Conservation (phyloP, 306 rosid species). For the Trifolium pratense region DNA sequence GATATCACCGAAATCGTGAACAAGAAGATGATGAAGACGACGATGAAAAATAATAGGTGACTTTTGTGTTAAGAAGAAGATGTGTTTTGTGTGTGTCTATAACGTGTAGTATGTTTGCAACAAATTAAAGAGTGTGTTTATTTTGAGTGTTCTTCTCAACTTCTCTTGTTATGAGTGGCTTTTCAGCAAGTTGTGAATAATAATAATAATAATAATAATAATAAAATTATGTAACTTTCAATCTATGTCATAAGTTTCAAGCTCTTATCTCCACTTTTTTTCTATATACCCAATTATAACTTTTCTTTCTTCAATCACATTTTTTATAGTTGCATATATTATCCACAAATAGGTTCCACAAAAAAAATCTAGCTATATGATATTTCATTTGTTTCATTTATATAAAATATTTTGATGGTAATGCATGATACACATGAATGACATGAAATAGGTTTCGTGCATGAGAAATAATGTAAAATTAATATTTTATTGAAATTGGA, state of each 20-base stretch:
- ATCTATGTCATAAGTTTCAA: constrained; percentile 44
- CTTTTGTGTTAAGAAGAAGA: constrained; percentile 31
- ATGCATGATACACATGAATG: constrained; percentile 45
- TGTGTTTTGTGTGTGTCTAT: constrained; percentile 43
- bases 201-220: constrained; percentile 62
- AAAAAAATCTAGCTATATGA: background rate
- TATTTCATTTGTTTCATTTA: background rate
- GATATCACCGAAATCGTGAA: background rate
- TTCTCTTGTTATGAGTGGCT: constrained; percentile 35
- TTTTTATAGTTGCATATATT: constrained; percentile 2
- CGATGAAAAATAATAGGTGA: constrained; percentile 12
- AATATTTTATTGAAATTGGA: constrained; percentile 39
- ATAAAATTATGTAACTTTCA: constrained; percentile 54
- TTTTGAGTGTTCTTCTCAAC: constrained; percentile 30
- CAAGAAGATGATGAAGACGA: constrained; percentile 18
- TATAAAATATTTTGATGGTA: background rate
- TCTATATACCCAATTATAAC: constrained; percentile 1
- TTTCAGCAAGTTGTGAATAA: constrained; percentile 60
- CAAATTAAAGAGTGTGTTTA: constrained; percentile 44
- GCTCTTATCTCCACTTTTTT: constrained; percentile 36
- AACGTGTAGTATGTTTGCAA: constrained; percentile 42
- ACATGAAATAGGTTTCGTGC: constrained; percentile 52
- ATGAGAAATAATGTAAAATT: constrained; percentile 39
- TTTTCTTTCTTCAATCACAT: constrained; percentile 7
- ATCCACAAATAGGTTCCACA: constrained; percentile 10